Base-by-base conservation (phyloP, 805 yeast species). In the Brettanomyces nanus region DNA sequence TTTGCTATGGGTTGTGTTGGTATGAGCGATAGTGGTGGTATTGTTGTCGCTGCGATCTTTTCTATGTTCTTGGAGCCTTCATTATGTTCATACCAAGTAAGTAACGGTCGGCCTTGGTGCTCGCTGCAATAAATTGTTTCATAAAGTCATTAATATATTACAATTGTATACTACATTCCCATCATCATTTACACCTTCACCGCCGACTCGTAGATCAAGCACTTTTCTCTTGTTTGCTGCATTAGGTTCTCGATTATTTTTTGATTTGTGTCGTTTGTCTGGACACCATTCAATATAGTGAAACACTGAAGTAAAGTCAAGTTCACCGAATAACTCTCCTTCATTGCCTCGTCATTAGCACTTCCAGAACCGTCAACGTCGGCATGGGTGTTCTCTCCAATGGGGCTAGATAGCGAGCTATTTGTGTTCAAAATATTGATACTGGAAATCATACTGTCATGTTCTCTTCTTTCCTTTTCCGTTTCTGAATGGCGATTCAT, bases 1-100 rank as follows among this genome's bases (percentile, higher is more conserved):
- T 80, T 86, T 58, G 76, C 87, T 0, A 67, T 86, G 65, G 95
- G 95, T 3, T 73, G 89, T 4, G 90, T 83, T 1, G 83, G 92
- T 0, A 73, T 85, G 40, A 80, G 94, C 41, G 95, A 85, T 52
- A 78, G 89, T 2, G 73, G 80, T 10, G 98, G 98, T 0, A 75
- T 89, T 11, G 82, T 85, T 6, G 18, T 83, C 0, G 94, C 97
- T 3, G 96, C 95, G 0, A 51, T 77, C 9, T 54, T 85, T 3
- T 86, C 87, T 15, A 62, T 84, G 62, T 69, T 77, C 69, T 58
- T 89, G 7, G 97, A 90, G 51, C 79, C 83, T 13, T 48, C 62
- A 1, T 63, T 90, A 15, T 90, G 98, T 53, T 52, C 61, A 3
- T 75, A 70, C 46, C 98, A 90, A 56, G 77, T 81, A 3, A 52